Evolutionary conservation across 164 flowering plant species (phyloP), one percentile per base, ranked within the genome.

Genomic region (Nymphaea colorata): DNA sequence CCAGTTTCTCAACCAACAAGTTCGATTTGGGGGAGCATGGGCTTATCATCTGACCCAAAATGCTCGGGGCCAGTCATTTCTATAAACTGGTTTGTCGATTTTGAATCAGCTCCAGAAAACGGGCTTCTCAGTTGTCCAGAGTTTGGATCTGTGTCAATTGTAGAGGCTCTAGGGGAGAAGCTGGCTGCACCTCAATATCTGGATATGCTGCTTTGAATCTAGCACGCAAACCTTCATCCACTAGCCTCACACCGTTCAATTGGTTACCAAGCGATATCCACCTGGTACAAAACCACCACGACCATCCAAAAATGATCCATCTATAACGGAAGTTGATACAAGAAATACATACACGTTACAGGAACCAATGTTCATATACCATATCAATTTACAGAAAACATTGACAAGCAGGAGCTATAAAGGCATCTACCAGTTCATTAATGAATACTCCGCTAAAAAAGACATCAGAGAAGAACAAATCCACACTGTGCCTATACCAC

Each of bases 251-350:
- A 44, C 99, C 96, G 36, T 70, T 75, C 76, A 95, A 68, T 69
- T 95, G 99, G 77, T 95, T 95, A 44, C 99, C 99, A 17, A 92
- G 92, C 43, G 99, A 90, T 80, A 95, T 77, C 99, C 99, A 95
- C 79, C 98, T 91, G 80, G 64, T 57, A 44, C 53, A 45, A 42
- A 42, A 18, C 0, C 25, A 36, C 61, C 36, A 25, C 36, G 36
- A 25, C 12, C 3, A 64, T 12, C 47, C 47, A 42, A 3, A 43
- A 71, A 41, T 51, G 8, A 51, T 51, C 36, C 36, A 25, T 25
- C 36, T 0, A 1, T 25, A 25, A 25, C 59, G 65, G 6, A 41
- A 25, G 36, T 25, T 25, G 36, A 25, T 25, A 25, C 36, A 25
- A 25, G 36, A 25, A 25, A 25, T 25, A 25, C 36, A 25, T 25